These are phyloP conservation scores for Quercus tomentella DNA, from an alignment of 331 rosid species.

Conservation along the genomic window DNA sequence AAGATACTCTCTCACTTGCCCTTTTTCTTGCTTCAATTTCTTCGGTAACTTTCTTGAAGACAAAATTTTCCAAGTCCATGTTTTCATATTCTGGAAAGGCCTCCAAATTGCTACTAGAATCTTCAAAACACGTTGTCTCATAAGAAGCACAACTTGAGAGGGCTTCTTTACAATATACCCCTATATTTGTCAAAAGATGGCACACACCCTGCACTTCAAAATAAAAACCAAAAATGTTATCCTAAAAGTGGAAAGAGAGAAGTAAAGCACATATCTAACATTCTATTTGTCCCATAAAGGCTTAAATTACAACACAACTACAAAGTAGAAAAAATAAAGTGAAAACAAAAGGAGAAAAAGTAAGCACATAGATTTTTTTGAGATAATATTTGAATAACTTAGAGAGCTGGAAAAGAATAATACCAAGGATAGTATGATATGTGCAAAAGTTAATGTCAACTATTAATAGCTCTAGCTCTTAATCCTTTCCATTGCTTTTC, in stretches of 20 bases:
- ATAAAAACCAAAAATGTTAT: background rate
- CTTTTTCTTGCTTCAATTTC: slow-evolving; percentile 83
- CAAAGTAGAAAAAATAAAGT: background rate
- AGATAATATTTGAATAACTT: background rate
- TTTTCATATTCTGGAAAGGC: slow-evolving; percentile 71
- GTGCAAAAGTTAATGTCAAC: background rate
- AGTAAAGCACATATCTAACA: background rate
- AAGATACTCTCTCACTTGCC: slow-evolving; percentile 59
- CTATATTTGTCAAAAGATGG: slow-evolving; percentile 78
- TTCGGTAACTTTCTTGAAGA: slow-evolving; percentile 79
- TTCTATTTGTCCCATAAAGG: background rate
- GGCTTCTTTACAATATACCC: slow-evolving; percentile 71
- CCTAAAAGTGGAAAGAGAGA: background rate
- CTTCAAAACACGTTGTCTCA: slow-evolving; percentile 63
- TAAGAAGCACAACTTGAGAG: slow-evolving; percentile 54
- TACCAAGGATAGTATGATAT: background rate
- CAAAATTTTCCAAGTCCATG: slow-evolving; percentile 92
- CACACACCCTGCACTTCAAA: slow-evolving; percentile 71
- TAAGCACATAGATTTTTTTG: background rate
- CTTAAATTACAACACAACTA: background rate
- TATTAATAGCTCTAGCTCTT: background rate
- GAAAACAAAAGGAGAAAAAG: background rate
- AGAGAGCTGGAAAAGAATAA: background rate
- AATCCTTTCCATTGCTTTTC: background rate
- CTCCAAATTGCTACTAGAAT: slow-evolving; percentile 69